phyloP scores from a whole-genome alignment of 208 protist genomes.

The Vickermania ingenoplastis region DNA sequence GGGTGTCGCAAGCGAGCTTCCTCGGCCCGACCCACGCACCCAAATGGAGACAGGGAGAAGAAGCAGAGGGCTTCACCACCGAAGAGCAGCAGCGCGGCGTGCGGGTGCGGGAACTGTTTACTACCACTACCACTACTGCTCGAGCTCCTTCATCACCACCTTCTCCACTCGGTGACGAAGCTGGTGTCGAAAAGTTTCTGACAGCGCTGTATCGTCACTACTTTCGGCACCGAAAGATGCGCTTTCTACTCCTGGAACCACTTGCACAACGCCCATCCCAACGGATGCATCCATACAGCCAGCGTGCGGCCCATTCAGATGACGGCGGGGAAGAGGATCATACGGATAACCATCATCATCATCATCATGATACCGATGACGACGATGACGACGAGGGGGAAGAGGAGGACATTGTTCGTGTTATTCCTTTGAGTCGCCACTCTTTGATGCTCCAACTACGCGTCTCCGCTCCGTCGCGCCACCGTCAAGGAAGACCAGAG shows the following conservation, averaged over 20 bases:
- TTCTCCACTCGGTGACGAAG: not conserved
- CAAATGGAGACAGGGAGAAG: not conserved
- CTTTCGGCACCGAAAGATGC: conserved; percentile 60
- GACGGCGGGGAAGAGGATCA: not conserved
- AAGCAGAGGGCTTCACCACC: not conserved
- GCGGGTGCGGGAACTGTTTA: not conserved
- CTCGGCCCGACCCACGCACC: conserved; percentile 34
- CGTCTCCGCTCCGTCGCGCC: no score
- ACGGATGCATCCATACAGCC: not conserved
- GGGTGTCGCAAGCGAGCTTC: conserved; percentile 43
- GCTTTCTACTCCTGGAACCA: conserved; percentile 30
- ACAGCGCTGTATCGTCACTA: conserved; percentile 46
- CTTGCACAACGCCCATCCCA: no score
- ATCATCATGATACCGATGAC: not conserved
- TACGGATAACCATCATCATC: not conserved
- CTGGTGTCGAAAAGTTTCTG: conserved; percentile 37
- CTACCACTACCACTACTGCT: not conserved
- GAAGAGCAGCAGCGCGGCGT: no score
- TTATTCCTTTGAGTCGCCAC: not conserved
- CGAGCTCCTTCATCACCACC: not conserved
- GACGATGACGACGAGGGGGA: not conserved
- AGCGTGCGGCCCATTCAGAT: not conserved
- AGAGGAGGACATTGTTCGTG: not conserved
- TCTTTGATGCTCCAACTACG: not conserved
- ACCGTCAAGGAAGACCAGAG: no score